Evolutionary conservation across 2,329 filamentous ascomycete genomes (phyloP), one percentile per base, ranked within the genome.

Genomic region (Tolypocladium pustulatum): DNA sequence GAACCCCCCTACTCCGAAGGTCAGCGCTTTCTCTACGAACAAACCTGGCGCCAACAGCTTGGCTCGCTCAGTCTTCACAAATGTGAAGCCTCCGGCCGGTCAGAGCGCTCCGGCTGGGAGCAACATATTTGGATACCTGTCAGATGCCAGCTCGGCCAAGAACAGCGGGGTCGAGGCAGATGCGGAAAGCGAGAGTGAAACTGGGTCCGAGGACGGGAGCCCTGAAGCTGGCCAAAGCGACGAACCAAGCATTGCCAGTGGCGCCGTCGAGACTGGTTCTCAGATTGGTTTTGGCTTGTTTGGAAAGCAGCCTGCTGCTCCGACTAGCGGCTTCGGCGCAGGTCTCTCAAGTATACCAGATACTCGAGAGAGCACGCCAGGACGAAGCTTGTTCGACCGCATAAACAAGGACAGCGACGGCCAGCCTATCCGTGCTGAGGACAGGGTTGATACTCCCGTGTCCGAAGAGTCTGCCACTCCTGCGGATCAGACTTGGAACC

Each of bases 91-190:
- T 10, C 61, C 61, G 17, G 65, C 61, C 53, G 60, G 62, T 20
- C 64, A 64, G 55, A 54, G 56, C 10, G 52, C 68, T 1, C 58
- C 68, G 30, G 67, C 63, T 20, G 65, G 69, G 49, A 65, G 70
- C 53, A 85, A 86, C 65, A 84, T 85, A 55, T 87, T 87, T 65
- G 78, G 78, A 30, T 81, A 85, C 63, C 75, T 86, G 9, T 85
- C 82, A 1, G 81, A 83, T 65, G 75, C 73, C 37, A 82, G 80
- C 63, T 81, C 80, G 17, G 73, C 77, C 46, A 81, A 81, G 68
- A 81, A 78, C 56, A 84, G 81, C 61, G 78, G 78, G 1, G 70
- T 74, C 13, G 78, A 80, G 20, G 76, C 75, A 22, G 79, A 79
- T 56, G 72, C 68, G 8, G 77, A 80, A 61, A 76, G 72, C 61